These are phyloP conservation scores for Teratosphaeria gauchensis DNA, from an alignment of 2,329 filamentous ascomycete species.

Conservation along the genomic window DNA sequence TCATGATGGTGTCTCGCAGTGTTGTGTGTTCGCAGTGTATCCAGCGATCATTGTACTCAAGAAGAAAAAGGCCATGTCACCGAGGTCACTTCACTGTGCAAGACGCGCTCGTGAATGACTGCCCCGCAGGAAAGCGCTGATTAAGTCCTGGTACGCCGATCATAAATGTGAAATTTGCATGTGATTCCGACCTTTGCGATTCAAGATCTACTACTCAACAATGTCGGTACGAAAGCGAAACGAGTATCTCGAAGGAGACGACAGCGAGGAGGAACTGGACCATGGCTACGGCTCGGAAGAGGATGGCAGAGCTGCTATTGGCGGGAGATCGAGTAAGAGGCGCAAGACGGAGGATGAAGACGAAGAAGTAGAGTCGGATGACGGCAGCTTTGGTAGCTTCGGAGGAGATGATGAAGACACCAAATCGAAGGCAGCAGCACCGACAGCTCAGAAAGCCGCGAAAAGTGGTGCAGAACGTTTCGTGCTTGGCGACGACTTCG, in stretches of 20 bases:
- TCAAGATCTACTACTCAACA: background rate
- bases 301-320: slow-evolving; percentile 50
- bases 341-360: slow-evolving; percentile 52
- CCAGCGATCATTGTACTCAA: background rate
- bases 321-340: slow-evolving; percentile 47
- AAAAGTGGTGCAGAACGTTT: background rate
- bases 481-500: slow-evolving; percentile 9
- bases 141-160: background rate
- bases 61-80: background rate
- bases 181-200: background rate
- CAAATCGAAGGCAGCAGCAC: background rate
- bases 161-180: background rate
- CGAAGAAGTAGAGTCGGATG: slow-evolving; percentile 31
- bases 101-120: background rate
- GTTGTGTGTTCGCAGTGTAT: background rate
- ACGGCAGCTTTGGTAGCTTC: slow-evolving; percentile 9
- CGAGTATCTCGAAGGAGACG: slow-evolving; percentile 52
- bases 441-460: background rate
- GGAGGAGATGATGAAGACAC: background rate
- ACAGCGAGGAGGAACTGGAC: slow-evolving; percentile 35
- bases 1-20: background rate
- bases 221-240: slow-evolving; percentile 65
- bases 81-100: background rate
- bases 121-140: background rate
- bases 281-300: slow-evolving; percentile 56